Conservation (phyloP, 2,329 filamentous ascomycete genomes). For the Aspergillus fumigatiaffinis region DNA sequence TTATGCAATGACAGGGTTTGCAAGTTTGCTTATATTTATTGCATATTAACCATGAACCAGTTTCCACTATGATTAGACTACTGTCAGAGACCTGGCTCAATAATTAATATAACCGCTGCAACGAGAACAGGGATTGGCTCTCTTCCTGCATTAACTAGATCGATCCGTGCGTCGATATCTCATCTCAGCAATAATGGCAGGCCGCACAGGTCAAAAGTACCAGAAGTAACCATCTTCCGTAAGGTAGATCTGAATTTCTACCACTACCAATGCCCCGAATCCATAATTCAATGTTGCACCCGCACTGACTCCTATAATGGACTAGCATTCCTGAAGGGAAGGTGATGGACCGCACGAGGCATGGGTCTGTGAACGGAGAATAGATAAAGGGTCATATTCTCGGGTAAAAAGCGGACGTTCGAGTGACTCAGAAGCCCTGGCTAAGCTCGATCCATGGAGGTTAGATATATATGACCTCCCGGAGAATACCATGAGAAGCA, state of each 20-base stretch:
- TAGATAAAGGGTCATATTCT: neutral
- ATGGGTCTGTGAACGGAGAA: neutral
- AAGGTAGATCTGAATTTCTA: neutral
- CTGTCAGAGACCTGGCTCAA: neutral
- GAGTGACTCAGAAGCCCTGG: neutral
- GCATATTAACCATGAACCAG: neutral
- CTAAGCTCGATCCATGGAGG: neutral
- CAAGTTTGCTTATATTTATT: neutral
- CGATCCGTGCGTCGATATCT: neutral
- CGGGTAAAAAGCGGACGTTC: neutral
- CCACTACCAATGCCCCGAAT: neutral
- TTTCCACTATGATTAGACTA: neutral
- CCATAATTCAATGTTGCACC: neutral
- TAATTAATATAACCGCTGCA: conserved; percentile 3
- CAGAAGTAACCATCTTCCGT: neutral
- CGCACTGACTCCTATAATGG: neutral
- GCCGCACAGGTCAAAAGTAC: neutral
- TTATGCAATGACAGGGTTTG: neutral
- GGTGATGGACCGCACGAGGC: neutral
- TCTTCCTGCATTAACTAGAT: neutral
- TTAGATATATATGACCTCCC: neutral
- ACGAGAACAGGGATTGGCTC: conserved; percentile 7
- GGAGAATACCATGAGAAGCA: neutral
- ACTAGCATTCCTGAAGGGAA: neutral
- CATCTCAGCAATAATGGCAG: neutral